Percentiles rank a stretch among this genome's conserved stretches.
These are phyloP conservation scores for Zygotorulaspora florentina DNA, from an alignment of 805 yeast species.

Conservation along the genomic window DNA sequence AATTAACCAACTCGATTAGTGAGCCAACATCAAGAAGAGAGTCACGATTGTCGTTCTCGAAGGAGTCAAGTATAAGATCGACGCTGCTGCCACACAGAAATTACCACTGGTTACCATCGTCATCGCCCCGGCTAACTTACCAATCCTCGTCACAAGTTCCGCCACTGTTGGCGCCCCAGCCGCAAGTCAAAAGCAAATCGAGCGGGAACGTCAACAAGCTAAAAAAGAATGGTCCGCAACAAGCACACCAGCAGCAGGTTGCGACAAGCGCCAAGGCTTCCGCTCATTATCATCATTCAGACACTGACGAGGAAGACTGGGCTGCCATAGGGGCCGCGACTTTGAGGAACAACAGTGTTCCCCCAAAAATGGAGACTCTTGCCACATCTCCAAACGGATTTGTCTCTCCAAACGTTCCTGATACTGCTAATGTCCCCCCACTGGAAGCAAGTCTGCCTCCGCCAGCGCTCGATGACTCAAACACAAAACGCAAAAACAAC, in stretches of 20 bases:
- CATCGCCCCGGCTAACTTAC: conserved; percentile 11
- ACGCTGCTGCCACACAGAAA: conserved; percentile 23
- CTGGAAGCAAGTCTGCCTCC: conserved; percentile 11
- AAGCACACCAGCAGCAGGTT: conserved; percentile 16
- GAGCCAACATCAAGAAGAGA: conserved; percentile 33
- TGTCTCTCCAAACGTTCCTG: conserved; percentile 12
- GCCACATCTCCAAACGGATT: conserved; percentile 18
- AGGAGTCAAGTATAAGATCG: conserved; percentile 31
- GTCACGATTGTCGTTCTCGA: conserved; percentile 37
- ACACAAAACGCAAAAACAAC: conserved; percentile 4
- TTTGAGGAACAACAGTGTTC: conserved; percentile 39
- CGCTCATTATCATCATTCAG: conserved; percentile 38
- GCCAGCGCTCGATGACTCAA: conserved; percentile 5
- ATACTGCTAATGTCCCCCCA: conserved; percentile 8
- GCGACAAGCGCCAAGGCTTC: conserved; percentile 2
- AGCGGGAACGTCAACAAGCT: not conserved
- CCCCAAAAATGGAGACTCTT: conserved; percentile 16
- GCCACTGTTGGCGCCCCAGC: conserved; percentile 2
- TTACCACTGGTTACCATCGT: conserved; percentile 16
- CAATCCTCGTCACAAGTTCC: conserved; percentile 9
- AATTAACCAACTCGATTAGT: conserved; percentile 14
- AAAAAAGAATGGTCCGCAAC: conserved; percentile 18
- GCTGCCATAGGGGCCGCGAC: conserved; percentile 77
- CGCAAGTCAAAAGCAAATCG: conserved; percentile 14
- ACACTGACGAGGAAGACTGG: conserved; percentile 99